These are phyloP conservation scores for Kwoniella dejecticola DNA, from an alignment of 768 basidiomycete species.

Conservation along the genomic window DNA sequence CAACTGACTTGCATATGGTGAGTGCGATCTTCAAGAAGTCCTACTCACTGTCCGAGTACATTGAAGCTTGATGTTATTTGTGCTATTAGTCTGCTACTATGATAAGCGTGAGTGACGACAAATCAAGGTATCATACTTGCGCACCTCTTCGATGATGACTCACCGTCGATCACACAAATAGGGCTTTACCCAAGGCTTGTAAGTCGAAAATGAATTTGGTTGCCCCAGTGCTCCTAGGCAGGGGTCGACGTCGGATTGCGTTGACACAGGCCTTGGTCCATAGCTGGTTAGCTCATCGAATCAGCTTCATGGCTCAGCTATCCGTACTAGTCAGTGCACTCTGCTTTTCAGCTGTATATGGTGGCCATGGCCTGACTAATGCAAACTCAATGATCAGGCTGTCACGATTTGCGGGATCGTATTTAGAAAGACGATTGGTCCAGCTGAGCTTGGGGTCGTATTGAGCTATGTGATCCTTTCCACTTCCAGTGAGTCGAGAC, in stretches of 20 bases:
- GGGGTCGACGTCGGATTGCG: not conserved
- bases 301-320: slow-evolving; percentile 69
- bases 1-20: not conserved
- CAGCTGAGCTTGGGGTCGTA: slow-evolving; percentile 67
- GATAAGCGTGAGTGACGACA: not conserved
- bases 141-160: no score
- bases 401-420: slow-evolving; percentile 71
- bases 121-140: not conserved
- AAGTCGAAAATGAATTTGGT: not conserved
- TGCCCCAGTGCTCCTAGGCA: not conserved
- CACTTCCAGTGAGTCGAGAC: slow-evolving; percentile 1
- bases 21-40: no score
- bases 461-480: slow-evolving; percentile 2
- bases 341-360: no score
- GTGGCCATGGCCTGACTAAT: no score
- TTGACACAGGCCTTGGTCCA: slow-evolving; percentile 11
- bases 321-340: slow-evolving; percentile 60
- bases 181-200: slow-evolving; percentile 6
- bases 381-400: no score
- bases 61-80: not conserved
- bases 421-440: slow-evolving; percentile 62
- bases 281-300: slow-evolving; percentile 65
- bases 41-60: no score
- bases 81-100: not conserved
- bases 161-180: not conserved